Base-by-base conservation (phyloP, 2,329 filamentous ascomycete species). In the Biscogniauxia sp. region DNA sequence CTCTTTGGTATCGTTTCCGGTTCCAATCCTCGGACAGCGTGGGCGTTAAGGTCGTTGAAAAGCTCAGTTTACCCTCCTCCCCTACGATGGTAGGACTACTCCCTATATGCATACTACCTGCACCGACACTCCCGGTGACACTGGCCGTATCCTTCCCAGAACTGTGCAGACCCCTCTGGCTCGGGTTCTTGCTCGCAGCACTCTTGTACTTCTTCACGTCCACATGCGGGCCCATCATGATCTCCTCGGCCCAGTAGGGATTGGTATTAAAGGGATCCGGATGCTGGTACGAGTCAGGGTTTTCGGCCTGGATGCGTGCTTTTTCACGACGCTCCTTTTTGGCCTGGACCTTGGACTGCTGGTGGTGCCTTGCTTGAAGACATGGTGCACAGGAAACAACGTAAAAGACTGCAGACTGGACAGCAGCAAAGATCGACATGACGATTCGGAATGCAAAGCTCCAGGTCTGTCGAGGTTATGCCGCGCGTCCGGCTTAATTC, bases 181-280 rank as follows among this genome's bases (percentile, higher is more conserved):
- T 87, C 55, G 77, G 79, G 70, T 80, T 86, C 77, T 82, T 86
- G 76, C 76, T 84, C 66, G 71, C 77, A 60, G 64, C 75, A 70
- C 72, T 75, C 68, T 76, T 74, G 61, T 83, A 77, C 74, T 88
- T 83, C 69, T 88, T 88, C 32, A 88, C 85, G 87, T 66, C 56
- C 54, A 69, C 61, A 28, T 69, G 66, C 1, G 93, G 93, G 0
- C 93, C 93, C 77, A 93, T 83, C 64, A 81, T 82, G 66, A 97
- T 96, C 75, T 97, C 93, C 72, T 95, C 90, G 32, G 84, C 80
- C 93, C 93, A 97, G 76, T 91, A 92, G 13, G 89, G 88, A 70
- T 97, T 97, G 26, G 92, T 96, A 70, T 88, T 89, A 69, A 92
- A 95, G 0, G 92, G 91, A 52, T 87, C 86, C 1, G 90, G 93